Evolutionary conservation across 768 basidiomycete genomes (phyloP), one percentile per base, ranked within the genome.

Genomic region (Tulasnella sp.): DNA sequence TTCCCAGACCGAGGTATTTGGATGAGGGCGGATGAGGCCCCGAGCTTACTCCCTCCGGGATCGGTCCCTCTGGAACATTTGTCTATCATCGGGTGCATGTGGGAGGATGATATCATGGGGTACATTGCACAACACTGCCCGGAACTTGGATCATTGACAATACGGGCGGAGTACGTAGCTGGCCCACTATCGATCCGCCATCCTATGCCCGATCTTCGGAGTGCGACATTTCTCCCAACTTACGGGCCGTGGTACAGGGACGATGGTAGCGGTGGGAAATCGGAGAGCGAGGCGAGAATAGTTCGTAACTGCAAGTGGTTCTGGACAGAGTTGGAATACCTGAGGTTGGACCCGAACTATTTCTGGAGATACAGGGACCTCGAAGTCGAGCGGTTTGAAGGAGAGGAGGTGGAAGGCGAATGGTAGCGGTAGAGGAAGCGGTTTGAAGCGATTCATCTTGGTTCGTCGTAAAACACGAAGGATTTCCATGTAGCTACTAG

Each of bases 121-220:
- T 62, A 27, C 24, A 62, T 62, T 27, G 24, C 58, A 27, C 58
- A n/a, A 1, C 58, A 62, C 58, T 62, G 58, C 24, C 58, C 58
- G 31, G 4, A 62, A 14, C 58, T 62, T 8, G 31, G 3, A 34
- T 68, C 62, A 31, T 36, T 68, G 48, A 52, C 21, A 93, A 92
- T 52, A 2, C 18, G 18, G 18, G 48, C 24, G 3, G 3, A 9
- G 18, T 3, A 9, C 21, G 2, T 3, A 9, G 4, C 6, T n/a
- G 48, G 48, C 1, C 3, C 4, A 52, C 18, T 52, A 3, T 21
- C 3, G 21, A 24, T 2, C 1, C 48, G 48, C 24, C 2, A 52
- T 52, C 24, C 18, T 2, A 52, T 52, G 48, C 48, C 48, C 10
- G 2, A n/a, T 1, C 48, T 52, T 52, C 48, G 21, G 19, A 19